phyloP scores from a whole-genome alignment of 306 rosid genomes.

The Coriaria nepalensis region DNA sequence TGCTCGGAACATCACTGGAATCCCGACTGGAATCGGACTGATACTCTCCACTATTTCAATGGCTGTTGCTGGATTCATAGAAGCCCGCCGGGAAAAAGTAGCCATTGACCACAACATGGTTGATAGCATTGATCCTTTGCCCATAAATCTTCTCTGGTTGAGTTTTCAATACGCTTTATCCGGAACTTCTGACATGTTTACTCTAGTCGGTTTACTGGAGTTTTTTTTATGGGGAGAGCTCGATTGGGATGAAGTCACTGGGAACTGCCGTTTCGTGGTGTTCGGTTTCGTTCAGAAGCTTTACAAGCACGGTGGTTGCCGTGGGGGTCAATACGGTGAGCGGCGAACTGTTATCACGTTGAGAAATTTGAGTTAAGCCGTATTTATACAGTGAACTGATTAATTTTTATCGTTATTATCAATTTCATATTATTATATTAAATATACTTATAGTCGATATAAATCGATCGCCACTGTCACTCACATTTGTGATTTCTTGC shows the following conservation, averaged over 20 bases:
- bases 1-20: constrained; percentile 59
- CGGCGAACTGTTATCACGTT: no score
- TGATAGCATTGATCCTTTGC: constrained; percentile 43
- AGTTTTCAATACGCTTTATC: constrained; percentile 52
- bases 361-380: no score
- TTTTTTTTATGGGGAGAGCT: constrained; percentile 81
- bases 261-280: constrained; percentile 35
- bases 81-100: constrained; percentile 36
- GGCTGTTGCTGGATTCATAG: constrained; percentile 44
- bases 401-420: no score
- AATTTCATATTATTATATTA: no score
- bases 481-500: no score
- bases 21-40: constrained; percentile 70
- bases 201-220: constrained; percentile 51
- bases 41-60: constrained; percentile 57
- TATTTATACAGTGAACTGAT: no score
- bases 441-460: no score
- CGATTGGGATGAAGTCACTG: constrained; percentile 39
- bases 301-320: constrained; percentile 39
- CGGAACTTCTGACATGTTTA: constrained; percentile 64
- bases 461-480: no score
- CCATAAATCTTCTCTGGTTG: constrained; percentile 69
- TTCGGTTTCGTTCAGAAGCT: constrained; percentile 30
- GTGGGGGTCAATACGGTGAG: constrained; percentile 61
- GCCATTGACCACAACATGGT: constrained; percentile 50